These are phyloP conservation scores for Westerdykella aurantiaca DNA, from an alignment of 2,329 filamentous ascomycete species.

Conservation along the genomic window DNA sequence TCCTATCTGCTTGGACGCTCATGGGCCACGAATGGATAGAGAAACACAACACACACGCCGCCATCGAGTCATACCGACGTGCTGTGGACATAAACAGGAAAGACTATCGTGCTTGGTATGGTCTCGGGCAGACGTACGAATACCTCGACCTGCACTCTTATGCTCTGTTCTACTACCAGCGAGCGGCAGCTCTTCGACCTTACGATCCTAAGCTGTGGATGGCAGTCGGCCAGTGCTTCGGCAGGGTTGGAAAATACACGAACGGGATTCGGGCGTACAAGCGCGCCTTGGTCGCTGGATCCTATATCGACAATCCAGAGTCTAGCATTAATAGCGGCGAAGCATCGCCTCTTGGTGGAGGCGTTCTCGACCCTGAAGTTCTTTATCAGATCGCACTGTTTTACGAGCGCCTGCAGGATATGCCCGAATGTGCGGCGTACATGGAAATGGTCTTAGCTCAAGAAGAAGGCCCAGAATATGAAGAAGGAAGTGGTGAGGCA, in stretches of 20 bases:
- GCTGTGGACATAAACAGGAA: slow-evolving; percentile 94
- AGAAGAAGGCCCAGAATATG: slow-evolving; percentile 62
- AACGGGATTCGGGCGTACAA: slow-evolving; percentile 95
- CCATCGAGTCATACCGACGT: slow-evolving; percentile 91
- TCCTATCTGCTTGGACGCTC: slow-evolving; percentile 91
- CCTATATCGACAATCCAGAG: slow-evolving; percentile 66
- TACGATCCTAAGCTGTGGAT: slow-evolving; percentile 99
- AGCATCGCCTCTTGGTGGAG: slow-evolving; percentile 40
- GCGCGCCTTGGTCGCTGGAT: slow-evolving; percentile 80
- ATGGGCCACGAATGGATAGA: slow-evolving; percentile 99
- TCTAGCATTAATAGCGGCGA: slow-evolving; percentile 45
- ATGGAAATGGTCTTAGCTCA: slow-evolving; percentile 96
- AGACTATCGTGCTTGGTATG: slow-evolving; percentile 97
- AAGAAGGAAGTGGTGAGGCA: slow-evolving; percentile 35
- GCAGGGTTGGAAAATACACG: slow-evolving; percentile 78
- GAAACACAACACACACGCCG: slow-evolving; percentile 96
- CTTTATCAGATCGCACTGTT: slow-evolving; percentile 83
- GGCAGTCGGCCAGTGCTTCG: slow-evolving; percentile 85
- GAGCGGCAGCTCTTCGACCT: slow-evolving; percentile 83
- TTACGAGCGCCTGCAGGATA: slow-evolving; percentile 74
- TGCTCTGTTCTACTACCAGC: slow-evolving; percentile 95
- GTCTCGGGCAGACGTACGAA: slow-evolving; percentile 93
- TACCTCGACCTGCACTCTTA: slow-evolving; percentile 98
- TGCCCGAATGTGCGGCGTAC: slow-evolving; percentile 77
- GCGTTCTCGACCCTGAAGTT: slow-evolving; percentile 79